Percentiles rank a stretch among this genome's conserved stretches.
These are phyloP conservation scores for Medicago arabica DNA, from an alignment of 306 rosid genomes.

Conservation along the genomic window DNA sequence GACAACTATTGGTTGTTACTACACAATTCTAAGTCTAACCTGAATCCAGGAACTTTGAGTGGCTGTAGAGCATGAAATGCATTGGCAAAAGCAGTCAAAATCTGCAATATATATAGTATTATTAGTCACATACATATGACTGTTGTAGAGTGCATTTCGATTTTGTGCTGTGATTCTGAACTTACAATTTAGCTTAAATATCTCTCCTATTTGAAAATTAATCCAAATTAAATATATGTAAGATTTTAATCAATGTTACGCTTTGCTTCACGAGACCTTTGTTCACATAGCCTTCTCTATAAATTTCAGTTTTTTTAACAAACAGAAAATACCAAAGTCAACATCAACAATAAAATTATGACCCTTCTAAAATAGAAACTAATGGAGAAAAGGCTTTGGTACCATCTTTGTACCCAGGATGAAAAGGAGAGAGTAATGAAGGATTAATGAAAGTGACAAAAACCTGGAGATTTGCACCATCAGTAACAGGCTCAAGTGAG, in stretches of 20 bases:
- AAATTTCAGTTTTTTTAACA: not conserved
- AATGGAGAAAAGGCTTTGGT: conserved; percentile 1
- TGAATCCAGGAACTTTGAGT: conserved; percentile 91
- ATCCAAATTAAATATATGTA: not conserved
- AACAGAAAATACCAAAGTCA: not conserved
- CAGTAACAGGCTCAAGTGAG: conserved; percentile 78
- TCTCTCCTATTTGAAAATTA: not conserved
- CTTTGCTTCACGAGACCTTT: not conserved
- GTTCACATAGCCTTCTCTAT: not conserved
- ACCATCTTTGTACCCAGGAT: not conserved
- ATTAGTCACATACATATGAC: conserved; percentile 33
- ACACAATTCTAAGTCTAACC: conserved; percentile 47
- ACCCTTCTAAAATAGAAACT: conserved; percentile 7
- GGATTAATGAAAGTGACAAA: conserved; percentile 32
- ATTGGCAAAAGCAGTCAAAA: conserved; percentile 79
- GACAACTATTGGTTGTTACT: not conserved
- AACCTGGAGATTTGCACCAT: conserved; percentile 96
- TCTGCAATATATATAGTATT: conserved; percentile 57
- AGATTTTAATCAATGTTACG: not conserved
- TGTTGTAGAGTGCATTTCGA: too few relatives aligned
- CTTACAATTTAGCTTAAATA: not conserved
- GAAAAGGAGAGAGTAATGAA: not conserved
- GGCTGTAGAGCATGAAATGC: conserved; percentile 97
- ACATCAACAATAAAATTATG: not conserved
- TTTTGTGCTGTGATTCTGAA: not conserved